A percentile compares a stretch with the other conserved stretches of the same genome.
phyloP scores from a whole-genome alignment of 2,329 filamentous ascomycete genomes.

The Hortaea werneckii region DNA sequence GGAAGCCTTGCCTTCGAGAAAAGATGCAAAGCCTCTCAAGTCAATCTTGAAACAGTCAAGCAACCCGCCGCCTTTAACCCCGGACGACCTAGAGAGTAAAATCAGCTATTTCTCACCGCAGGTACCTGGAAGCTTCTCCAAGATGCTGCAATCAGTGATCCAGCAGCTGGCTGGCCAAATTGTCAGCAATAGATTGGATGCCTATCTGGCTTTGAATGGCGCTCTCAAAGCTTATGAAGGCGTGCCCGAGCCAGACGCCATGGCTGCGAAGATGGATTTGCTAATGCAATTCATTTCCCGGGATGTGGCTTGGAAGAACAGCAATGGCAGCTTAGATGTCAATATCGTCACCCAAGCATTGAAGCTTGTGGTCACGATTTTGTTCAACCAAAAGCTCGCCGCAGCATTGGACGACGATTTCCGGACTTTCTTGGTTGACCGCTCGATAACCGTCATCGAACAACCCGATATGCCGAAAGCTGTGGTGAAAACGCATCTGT shows the following conservation, averaged over 20 bases:
- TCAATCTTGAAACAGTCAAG: conserved; percentile 71
- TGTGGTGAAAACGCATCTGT: conserved; percentile 67
- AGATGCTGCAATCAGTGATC: conserved; percentile 76
- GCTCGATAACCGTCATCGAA: conserved; percentile 64
- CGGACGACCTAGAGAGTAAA: conserved; percentile 30
- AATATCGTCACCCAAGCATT: conserved; percentile 69
- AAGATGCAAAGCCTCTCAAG: conserved; percentile 47
- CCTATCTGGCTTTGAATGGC: conserved; percentile 69
- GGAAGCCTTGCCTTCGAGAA: conserved; percentile 31
- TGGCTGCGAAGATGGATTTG: conserved; percentile 65
- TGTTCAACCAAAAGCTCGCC: conserved; percentile 63
- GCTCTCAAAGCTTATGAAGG: conserved; percentile 74
- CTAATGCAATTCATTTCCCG: conserved; percentile 75
- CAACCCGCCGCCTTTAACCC: conserved; percentile 27
- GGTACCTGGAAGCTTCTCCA: conserved; percentile 52
- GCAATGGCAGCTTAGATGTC: conserved; percentile 43
- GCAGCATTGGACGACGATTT: conserved; percentile 68
- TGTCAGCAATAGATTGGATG: conserved; percentile 65
- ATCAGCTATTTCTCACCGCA: conserved; percentile 33
- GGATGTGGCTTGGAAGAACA: conserved; percentile 58
- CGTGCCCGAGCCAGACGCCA: conserved; percentile 61
- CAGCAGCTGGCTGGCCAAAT: conserved; percentile 70
- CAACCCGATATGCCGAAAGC: conserved; percentile 63
- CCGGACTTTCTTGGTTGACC: conserved; percentile 67
- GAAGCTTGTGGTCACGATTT: conserved; percentile 64